Conservation (phyloP, 768 basidiomycete genomes). For the Rossbeevera mucosa region DNA sequence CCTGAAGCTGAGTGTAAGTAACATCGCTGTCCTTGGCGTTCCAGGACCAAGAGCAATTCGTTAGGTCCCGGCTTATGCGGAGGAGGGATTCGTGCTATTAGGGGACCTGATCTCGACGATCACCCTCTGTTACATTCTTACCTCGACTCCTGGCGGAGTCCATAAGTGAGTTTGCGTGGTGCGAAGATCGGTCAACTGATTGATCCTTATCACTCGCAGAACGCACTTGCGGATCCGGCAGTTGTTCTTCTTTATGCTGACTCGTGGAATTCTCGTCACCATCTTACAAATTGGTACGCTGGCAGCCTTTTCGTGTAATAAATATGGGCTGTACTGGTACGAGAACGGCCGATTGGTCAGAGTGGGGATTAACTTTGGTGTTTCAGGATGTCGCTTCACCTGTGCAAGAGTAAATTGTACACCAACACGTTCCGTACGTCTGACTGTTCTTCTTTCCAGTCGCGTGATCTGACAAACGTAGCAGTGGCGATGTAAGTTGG, state of each 20-base stretch:
- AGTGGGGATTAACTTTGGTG: neutral
- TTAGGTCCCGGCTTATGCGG: neutral
- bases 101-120: constrained; percentile 7
- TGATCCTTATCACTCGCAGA: constrained; percentile 3
- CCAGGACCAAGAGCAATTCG: neutral
- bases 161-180: neutral
- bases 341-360: neutral
- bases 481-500: constrained; percentile 10
- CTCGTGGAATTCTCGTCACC: constrained; percentile 15
- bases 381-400: constrained; percentile 7
- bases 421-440: constrained; percentile 5
- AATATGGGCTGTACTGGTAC: constrained; percentile 9
- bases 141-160: constrained; percentile 8
- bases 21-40: neutral
- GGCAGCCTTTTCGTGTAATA: neutral
- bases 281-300: constrained; percentile 4
- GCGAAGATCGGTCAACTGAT: neutral
- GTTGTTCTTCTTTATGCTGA: constrained; percentile 11
- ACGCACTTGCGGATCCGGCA: constrained; percentile 4
- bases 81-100: constrained; percentile 5
- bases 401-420: constrained; percentile 12
- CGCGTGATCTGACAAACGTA: neutral
- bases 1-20: neutral
- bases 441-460: neutral
- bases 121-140: constrained; percentile 10